Conservation (phyloP, 2,329 filamentous ascomycete genomes). For the Hymenoscyphus fructigenus region DNA sequence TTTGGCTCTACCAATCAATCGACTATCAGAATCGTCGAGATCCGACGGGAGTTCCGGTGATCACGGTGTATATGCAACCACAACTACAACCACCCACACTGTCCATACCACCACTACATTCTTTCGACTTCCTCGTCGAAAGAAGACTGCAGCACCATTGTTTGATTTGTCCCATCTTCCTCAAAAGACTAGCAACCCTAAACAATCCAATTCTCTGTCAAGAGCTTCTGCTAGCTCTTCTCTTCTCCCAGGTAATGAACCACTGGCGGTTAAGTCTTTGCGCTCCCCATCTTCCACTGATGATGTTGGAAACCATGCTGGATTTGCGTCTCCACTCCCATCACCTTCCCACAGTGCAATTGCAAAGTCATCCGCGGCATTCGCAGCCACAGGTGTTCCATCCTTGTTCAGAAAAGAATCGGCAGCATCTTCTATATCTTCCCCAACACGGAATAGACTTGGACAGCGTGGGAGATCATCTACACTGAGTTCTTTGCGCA, state of each 20-base stretch:
- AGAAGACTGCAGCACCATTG: constrained; percentile 65
- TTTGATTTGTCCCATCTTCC: constrained; percentile 91
- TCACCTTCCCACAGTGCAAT: constrained; percentile 31
- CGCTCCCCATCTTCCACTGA: constrained; percentile 29
- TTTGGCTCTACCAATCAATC: constrained; percentile 61
- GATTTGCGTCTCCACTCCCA: constrained; percentile 30
- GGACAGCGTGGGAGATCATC: constrained; percentile 77
- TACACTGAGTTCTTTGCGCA: constrained; percentile 80
- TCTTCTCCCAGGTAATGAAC: constrained; percentile 34
- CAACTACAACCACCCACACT: constrained; percentile 62
- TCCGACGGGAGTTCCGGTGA: constrained; percentile 83
- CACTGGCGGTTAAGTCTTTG: constrained; percentile 42
- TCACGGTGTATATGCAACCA: constrained; percentile 56
- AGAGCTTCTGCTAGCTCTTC: constrained; percentile 46
- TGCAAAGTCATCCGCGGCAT: constrained; percentile 26
- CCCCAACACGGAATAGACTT: constrained; percentile 58
- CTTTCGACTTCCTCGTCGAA: constrained; percentile 77
- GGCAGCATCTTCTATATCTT: constrained; percentile 66
- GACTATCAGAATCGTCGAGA: constrained; percentile 82
- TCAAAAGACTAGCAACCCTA: constrained; percentile 58
- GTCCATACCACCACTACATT: constrained; percentile 67
- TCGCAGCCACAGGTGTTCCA: constrained; percentile 42
- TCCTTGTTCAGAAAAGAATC: constrained; percentile 58
- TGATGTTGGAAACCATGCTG: constrained; percentile 23
- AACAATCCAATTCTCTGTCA: constrained; percentile 35